Percentiles rank a stretch among this genome's conserved stretches.
These are phyloP conservation scores for Monosporascus sp. DNA, from an alignment of 2,329 filamentous ascomycete genomes.

Conservation along the genomic window DNA sequence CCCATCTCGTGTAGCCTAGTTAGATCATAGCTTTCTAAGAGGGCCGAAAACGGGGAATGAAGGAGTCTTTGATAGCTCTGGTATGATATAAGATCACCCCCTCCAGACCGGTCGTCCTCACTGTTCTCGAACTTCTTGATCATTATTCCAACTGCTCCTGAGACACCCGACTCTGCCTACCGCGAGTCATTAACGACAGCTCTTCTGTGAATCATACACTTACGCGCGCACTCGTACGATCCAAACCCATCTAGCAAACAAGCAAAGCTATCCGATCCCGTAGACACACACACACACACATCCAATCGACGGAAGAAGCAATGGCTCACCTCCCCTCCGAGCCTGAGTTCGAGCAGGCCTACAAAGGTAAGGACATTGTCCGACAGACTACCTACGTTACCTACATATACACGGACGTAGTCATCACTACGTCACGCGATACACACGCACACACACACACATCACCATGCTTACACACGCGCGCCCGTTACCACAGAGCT, in stretches of 20 bases:
- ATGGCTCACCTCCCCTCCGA: constrained; percentile 85
- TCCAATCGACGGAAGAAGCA: background rate
- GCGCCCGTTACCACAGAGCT: constrained; percentile 59
- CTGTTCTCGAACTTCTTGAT: no score
- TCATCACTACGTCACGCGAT: background rate
- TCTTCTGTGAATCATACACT: background rate
- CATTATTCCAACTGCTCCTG: no score
- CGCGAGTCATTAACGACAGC: no score
- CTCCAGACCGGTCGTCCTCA: no score
- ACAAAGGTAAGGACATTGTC: constrained; percentile 61
- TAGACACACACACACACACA: background rate
- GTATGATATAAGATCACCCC: no score
- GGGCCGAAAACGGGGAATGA: no score
- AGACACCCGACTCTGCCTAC: no score
- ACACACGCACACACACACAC: background rate
- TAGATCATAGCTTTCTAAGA: no score
- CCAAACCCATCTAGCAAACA: background rate
- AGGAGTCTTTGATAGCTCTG: no score
- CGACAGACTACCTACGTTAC: constrained; percentile 5
- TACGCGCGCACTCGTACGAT: background rate
- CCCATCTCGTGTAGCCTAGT: no score
- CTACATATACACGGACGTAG: constrained; percentile 1
- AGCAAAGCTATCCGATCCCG: background rate
- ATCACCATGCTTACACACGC: constrained; percentile 13
- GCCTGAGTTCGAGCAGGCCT: constrained; percentile 98